Evolutionary conservation across 2,329 filamentous ascomycete species (phyloP), one percentile per base, ranked within the genome.

Genomic region (Capronia epimyces): DNA sequence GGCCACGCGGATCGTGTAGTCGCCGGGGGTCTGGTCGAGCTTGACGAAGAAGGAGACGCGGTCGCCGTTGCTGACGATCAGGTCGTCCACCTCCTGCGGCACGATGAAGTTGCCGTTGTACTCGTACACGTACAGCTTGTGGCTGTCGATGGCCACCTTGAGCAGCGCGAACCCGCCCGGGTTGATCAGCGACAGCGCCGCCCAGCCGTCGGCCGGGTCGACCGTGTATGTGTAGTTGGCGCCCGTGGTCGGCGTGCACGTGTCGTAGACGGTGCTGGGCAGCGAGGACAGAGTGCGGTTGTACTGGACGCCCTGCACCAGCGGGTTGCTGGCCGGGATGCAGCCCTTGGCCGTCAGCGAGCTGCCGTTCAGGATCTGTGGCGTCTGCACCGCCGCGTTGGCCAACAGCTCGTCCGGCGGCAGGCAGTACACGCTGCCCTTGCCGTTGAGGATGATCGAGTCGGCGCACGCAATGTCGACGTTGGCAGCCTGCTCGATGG

Each of bases 391-490:
- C 12, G 65, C 67, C 1, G 66, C 68, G 42, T 67, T 68, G 2
- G 67, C 60, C 24, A 69, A 64, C 3, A 81, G 68, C 32, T 76
- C 67, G 3, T 69, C 68, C 4, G 67, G 65, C 0, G 71, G 62
- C 34, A 76, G 68, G 60, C 81, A 83, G 42, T 75, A 66, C 0
- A 80, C 74, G 1, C 70, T 69, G 2, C 80, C 80, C 57, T 81
- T 79, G 20, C 82, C 82, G 51, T 85, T 84, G 44, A 84, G 70
- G 9, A 84, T 65, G 12, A 85, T 67, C 0, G 79, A 75, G 60
- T 83, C 81, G 55, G 79, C 78, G 66, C 82, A 84, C 0, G 72
- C 69, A 18, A 76, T 68, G 3, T 75, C 67, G 20, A 67, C 55
- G 27, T 65, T 52, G 0, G 65, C 66, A 10, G 64, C 61, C 4